Evolutionary conservation across 768 basidiomycete genomes (phyloP), one percentile per base, ranked within the genome.

Genomic region (Termitomyces sp.): DNA sequence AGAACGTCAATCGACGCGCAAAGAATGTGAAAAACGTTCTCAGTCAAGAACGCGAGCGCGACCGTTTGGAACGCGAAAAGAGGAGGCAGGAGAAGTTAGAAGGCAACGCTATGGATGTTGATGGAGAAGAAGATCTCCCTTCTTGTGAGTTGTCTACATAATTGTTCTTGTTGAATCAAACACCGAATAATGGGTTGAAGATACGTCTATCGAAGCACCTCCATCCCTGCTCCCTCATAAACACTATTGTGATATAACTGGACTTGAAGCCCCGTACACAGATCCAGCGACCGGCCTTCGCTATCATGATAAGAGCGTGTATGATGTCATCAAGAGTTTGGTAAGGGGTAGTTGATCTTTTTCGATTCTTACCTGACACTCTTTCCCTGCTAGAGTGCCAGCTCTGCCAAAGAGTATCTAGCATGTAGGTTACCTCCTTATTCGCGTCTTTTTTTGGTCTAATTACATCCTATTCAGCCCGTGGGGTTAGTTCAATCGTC

Each of bases 221-320:
- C 91, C 90, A 0, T 93, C 90, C 10, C 65, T 93, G 1, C 71
- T 88, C 8, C 90, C 91, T 3, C 87, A 84, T 45, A 77, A 78
- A 56, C 84, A 86, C 57, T 90, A 88, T 51, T 93, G 91, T 63
- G 91, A 93, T 69, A 92, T 93, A 15, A 93, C 91, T 0, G 89
- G 91, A 0, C 74, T 93, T 12, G 89, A 91, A 70, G 90, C 88
- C 0, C 88, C 87, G 1, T 93, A 93, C 60, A 92, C 88, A 0
- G 88, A 93, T 60, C 90, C 91, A 6, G 80, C 82, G 2, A 91
- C 90, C 0, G 84, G 85, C 1, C 73, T 93, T 10, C 79, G 91
- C 4, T 93, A 88, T 65, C 87, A 93, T 58, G 87, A 93, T 74
- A 90, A 88, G 74, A 88, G 83, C 58, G 81, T 93, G n/a, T 93